phyloP scores from a whole-genome alignment of 1,139 yeast genomes.

The Yamadazyma atlantica region DNA sequence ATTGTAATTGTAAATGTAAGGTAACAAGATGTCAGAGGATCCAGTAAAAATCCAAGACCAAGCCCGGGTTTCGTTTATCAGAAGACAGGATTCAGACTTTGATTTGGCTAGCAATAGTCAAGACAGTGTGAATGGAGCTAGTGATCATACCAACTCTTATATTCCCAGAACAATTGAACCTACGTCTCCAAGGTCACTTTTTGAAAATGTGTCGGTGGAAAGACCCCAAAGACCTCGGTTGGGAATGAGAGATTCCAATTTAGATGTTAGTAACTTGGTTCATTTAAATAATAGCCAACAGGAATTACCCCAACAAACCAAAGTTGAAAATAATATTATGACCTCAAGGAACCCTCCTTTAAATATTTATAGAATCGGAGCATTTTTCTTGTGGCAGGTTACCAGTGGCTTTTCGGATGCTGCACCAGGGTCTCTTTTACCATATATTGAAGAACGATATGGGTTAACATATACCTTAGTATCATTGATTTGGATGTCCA shows the following conservation, averaged over 20 bases:
- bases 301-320: slow-evolving; percentile 10
- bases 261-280: slow-evolving; percentile 11
- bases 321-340: slow-evolving; percentile 15
- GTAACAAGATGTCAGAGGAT: neutral
- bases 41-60: slow-evolving; percentile 2
- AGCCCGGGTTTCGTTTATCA: slow-evolving; percentile 12
- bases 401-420: slow-evolving; percentile 42
- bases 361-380: slow-evolving; percentile 41
- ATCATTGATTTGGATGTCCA: slow-evolving; percentile 46
- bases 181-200: neutral
- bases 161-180: neutral
- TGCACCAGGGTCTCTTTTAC: slow-evolving; percentile 49
- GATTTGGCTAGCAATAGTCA: too few species aligned
- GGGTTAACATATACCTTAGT: slow-evolving; percentile 37
- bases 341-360: slow-evolving; percentile 38
- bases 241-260: slow-evolving; percentile 13
- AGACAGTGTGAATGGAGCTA: neutral
- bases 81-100: slow-evolving; percentile 12
- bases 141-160: slow-evolving; percentile 3
- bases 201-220: slow-evolving; percentile 2
- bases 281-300: slow-evolving; percentile 1
- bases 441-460: slow-evolving; percentile 39
- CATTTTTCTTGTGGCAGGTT: slow-evolving; percentile 43
- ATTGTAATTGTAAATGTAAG: too few species aligned
- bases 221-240: slow-evolving; percentile 15